phyloP scores from a whole-genome alignment of 2,329 filamentous ascomycete genomes.

The Fusarium subtropicale region DNA sequence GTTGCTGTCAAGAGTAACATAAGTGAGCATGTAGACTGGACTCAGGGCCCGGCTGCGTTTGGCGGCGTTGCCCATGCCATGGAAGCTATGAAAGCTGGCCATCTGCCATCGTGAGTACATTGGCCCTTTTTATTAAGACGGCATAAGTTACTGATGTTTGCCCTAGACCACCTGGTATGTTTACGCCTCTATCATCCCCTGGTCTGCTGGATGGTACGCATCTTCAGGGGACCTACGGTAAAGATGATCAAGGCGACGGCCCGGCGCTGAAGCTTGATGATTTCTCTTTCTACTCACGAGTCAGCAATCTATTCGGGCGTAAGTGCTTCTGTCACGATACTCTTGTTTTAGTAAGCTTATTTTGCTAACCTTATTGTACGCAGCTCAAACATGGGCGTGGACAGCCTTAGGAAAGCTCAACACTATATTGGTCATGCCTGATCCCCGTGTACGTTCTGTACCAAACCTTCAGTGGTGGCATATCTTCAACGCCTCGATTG shows the following conservation, averaged over 20 bases:
- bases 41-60: constrained; percentile 12
- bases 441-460: neutral
- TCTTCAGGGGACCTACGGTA: neutral
- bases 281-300: constrained; percentile 11
- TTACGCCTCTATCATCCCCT: constrained; percentile 7
- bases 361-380: neutral
- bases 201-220: constrained; percentile 6
- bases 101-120: neutral
- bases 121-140: too few relatives aligned
- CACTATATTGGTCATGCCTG: constrained; percentile 2
- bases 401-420: constrained; percentile 2
- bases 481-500: neutral
- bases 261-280: neutral
- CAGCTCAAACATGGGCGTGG: constrained; percentile 19
- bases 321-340: neutral
- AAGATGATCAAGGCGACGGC: neutral
- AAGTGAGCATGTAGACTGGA: constrained; percentile 14
- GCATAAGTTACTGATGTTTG: neutral
- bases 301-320: constrained; percentile 10
- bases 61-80: neutral
- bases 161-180: constrained; percentile 7
- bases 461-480: neutral
- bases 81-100: constrained; percentile 11
- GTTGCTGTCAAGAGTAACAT: neutral
- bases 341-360: fast-evolving